A percentile compares a stretch with the other conserved stretches of the same genome.
phyloP scores from a whole-genome alignment of 108 stramenopile genomes.

The Stephanodiscus triporus region DNA sequence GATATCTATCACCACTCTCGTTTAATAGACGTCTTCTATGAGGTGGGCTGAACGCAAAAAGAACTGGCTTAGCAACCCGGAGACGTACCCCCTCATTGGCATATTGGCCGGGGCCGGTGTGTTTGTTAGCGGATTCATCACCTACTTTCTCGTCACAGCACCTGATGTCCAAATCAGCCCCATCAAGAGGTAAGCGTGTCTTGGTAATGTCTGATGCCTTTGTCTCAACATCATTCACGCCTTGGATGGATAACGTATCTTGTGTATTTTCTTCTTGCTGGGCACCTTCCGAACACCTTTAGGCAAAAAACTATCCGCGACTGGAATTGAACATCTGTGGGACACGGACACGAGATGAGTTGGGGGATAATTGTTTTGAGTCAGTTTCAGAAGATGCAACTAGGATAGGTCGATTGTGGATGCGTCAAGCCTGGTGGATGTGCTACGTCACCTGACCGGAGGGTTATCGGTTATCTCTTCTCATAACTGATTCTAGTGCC shows the following conservation, averaged over 20 bases:
- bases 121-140: conserved; percentile 23
- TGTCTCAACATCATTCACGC: not conserved
- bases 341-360: not conserved
- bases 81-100: conserved; percentile 35
- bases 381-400: not conserved
- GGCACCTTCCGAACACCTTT: not conserved
- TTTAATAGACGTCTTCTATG: conserved; percentile 42
- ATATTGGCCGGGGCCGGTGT: conserved; percentile 21
- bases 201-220: not conserved
- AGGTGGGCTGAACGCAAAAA: conserved; percentile 47
- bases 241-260: not conserved
- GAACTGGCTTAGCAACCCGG: conserved; percentile 41
- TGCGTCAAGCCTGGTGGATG: no score
- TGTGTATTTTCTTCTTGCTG: not conserved
- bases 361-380: not conserved
- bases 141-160: conserved; percentile 25
- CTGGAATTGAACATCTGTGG: not conserved
- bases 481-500: no score
- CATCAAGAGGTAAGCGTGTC: conserved; percentile 31
- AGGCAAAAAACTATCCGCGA: conserved; percentile 13
- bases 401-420: not conserved
- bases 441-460: no score
- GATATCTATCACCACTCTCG: not conserved
- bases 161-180: conserved; percentile 43
- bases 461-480: no score